Evolutionary conservation across 495 filamentous ascomycete species (phyloP).

Genomic region (Podospora pseudoanserina): DNA sequence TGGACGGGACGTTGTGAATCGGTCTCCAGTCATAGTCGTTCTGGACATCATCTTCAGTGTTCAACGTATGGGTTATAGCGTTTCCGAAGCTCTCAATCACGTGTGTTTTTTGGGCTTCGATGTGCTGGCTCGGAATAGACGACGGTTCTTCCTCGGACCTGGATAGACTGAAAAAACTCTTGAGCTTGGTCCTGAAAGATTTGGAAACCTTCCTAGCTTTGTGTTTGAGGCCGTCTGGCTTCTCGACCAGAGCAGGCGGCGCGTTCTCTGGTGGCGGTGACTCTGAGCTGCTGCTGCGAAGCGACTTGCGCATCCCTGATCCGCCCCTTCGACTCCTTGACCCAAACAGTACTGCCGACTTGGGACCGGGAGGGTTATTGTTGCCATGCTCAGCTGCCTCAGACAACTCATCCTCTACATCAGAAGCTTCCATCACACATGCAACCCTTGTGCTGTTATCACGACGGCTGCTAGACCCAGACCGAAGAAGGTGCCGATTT

Average conservation of each 20-base stretch:
- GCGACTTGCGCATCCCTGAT: conserved; percentile 53
- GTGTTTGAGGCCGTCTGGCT: conserved; percentile 41
- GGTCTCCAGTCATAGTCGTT: conserved; percentile 30
- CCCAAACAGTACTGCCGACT: conserved; percentile 49
- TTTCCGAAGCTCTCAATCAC: conserved; percentile 32
- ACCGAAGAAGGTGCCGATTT: conserved; percentile 29
- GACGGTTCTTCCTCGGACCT: conserved; percentile 40
- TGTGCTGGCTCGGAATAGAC: conserved; percentile 47
- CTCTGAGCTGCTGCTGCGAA: conserved; percentile 44
- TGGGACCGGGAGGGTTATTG: conserved; percentile 29
- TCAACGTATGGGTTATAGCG: conserved; percentile 4
- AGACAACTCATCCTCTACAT: conserved; percentile 9
- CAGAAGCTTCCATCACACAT: neutral
- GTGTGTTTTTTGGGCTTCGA: conserved; percentile 48
- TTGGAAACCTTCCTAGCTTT: conserved; percentile 59
- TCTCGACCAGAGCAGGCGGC: conserved; percentile 15
- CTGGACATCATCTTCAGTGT: neutral
- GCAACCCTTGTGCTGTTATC: conserved; percentile 36
- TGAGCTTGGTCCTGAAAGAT: conserved; percentile 59
- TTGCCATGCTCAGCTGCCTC: conserved; percentile 2
- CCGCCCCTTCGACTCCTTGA: conserved; percentile 44
- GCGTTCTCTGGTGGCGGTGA: conserved; percentile 27
- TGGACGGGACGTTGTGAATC: conserved; percentile 41
- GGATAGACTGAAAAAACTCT: conserved; percentile 53
- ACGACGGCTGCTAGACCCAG: conserved; percentile 33